These are phyloP conservation scores for Stromatinia cepivora DNA, from an alignment of 2,329 filamentous ascomycete genomes.

Conservation along the genomic window DNA sequence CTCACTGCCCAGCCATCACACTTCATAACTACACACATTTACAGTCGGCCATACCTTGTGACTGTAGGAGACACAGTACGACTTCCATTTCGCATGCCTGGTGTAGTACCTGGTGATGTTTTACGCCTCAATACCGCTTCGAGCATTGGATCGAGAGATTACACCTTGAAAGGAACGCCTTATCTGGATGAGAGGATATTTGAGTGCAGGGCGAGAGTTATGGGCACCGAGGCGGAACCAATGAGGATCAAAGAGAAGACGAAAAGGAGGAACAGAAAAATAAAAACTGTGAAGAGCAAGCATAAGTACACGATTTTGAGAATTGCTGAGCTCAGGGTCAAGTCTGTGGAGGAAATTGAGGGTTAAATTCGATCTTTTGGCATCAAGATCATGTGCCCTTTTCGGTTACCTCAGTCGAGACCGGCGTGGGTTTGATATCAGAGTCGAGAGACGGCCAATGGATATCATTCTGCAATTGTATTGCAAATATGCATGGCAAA, in stretches of 20 bases:
- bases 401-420: neutral
- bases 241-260: slow-evolving; percentile 77
- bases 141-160: slow-evolving; percentile 81
- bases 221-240: slow-evolving; percentile 81
- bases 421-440: neutral
- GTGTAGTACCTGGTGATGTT: slow-evolving; percentile 76
- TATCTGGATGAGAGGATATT: slow-evolving; percentile 83
- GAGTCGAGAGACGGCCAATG: neutral
- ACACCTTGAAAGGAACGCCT: slow-evolving; percentile 79
- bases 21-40: slow-evolving; percentile 79
- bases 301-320: slow-evolving; percentile 83
- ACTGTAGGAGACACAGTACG: slow-evolving; percentile 73
- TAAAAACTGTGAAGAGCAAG: slow-evolving; percentile 82
- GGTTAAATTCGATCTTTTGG: slow-evolving; percentile 5
- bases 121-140: slow-evolving; percentile 85
- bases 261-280: slow-evolving; percentile 72
- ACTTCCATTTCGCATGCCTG: slow-evolving; percentile 77
- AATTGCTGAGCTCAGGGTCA: slow-evolving; percentile 71
- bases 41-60: slow-evolving; percentile 77
- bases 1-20: slow-evolving; percentile 71
- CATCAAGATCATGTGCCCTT: neutral
- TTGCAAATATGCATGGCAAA: neutral
- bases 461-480: neutral
- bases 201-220: slow-evolving; percentile 79
- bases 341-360: slow-evolving; percentile 47